Evolutionary conservation across 139 green algal genomes (phyloP).

Genomic region (Micractinium sp.): DNA sequence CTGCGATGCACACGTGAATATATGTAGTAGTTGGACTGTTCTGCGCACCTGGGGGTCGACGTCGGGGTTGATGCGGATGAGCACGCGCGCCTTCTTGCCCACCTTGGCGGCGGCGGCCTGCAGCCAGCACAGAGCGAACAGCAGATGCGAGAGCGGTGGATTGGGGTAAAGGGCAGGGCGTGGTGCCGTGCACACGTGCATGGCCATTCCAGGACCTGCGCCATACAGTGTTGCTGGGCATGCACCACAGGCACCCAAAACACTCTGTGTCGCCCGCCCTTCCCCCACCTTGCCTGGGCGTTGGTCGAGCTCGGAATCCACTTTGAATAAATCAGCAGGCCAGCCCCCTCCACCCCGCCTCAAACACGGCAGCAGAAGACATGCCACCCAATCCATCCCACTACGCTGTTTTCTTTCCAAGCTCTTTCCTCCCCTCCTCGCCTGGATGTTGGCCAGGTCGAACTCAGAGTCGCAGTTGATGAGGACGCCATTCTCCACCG

Average conservation of each 20-base stretch:
- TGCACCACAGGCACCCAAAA: too few relatives aligned
- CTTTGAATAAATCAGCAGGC: too few relatives aligned
- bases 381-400: too few relatives aligned
- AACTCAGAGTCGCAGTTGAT: constrained; percentile 98
- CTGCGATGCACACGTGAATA: not conserved
- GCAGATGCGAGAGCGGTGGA: not conserved
- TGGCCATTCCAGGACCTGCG: too few relatives aligned
- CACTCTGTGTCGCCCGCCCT: too few relatives aligned
- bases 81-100: constrained; percentile 66
- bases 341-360: too few relatives aligned
- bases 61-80: constrained; percentile 98
- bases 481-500: constrained; percentile 84
- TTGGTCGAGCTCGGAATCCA: too few relatives aligned
- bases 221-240: too few relatives aligned
- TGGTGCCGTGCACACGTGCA: not conserved
- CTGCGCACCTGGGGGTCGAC: constrained; percentile 86
- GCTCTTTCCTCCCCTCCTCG: not conserved
- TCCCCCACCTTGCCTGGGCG: too few relatives aligned
- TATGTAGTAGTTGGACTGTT: too few relatives aligned
- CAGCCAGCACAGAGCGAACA: constrained; percentile 21
- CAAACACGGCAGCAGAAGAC: too few relatives aligned
- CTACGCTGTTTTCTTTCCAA: too few relatives aligned
- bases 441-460: constrained; percentile 87
- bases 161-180: not conserved
- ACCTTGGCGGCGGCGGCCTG: constrained; percentile 54